A percentile compares a stretch with the other conserved stretches of the same genome.
Conservation (phyloP, 257 asterid species). For the Thymus mandschuricus region DNA sequence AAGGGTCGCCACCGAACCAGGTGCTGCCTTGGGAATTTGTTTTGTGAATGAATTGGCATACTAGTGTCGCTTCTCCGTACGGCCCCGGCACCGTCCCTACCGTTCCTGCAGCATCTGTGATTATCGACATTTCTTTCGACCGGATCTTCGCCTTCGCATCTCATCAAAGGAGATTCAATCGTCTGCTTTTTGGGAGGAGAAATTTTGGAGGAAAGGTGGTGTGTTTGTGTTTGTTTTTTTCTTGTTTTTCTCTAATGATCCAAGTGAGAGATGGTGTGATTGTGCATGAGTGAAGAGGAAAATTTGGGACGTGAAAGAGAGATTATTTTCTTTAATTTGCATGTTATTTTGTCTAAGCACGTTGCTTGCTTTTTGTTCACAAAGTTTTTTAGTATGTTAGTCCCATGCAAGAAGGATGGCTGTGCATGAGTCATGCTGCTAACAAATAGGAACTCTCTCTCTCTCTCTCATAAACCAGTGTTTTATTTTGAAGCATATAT, state of each 20-base stretch:
- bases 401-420: slow-evolving; percentile 31
- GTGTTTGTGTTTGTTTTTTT: not conserved
- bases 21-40: slow-evolving; percentile 45
- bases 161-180: too few relatives aligned
- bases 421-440: slow-evolving; percentile 2
- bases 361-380: slow-evolving; percentile 11
- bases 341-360: not conserved
- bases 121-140: not conserved
- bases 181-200: too few relatives aligned
- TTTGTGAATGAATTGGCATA: slow-evolving; percentile 45
- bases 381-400: slow-evolving; percentile 25
- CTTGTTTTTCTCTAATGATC: not conserved
- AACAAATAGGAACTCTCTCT: slow-evolving; percentile 7
- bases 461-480: not conserved
- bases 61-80: slow-evolving; percentile 38
- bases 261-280: not conserved
- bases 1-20: slow-evolving; percentile 53
- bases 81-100: slow-evolving; percentile 48
- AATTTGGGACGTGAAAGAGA: not conserved
- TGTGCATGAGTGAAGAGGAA: not conserved
- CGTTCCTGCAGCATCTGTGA: slow-evolving; percentile 13
- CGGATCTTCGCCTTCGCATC: not conserved
- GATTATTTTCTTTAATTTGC: slow-evolving; percentile 5
- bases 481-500: too few relatives aligned
- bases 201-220: too few relatives aligned